Evolutionary conservation across 2,329 filamentous ascomycete genomes (phyloP), one percentile per base, ranked within the genome.

Genomic region (Microdochium bolleyi): DNA sequence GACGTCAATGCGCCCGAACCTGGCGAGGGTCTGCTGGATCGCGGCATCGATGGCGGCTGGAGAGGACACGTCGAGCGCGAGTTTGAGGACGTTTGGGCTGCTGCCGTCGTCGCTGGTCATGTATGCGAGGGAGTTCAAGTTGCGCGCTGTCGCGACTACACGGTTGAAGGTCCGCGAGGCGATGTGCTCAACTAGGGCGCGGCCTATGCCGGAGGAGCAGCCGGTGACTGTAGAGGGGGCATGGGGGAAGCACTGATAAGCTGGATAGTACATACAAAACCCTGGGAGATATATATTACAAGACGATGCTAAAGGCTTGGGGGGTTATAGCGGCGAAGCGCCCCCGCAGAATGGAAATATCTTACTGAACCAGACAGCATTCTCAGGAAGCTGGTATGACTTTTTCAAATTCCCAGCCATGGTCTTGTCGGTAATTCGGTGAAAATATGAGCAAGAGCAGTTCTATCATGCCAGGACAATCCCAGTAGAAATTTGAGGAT

Each of bases 1-100:
- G 3, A 68, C 59, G 34, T 70, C 67, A 41, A 69, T 51, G 14
- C 63, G 60, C 3, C 70, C 69, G 30, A 73, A 72, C 7, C 64
- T 51, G 1, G 55, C 52, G 2, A 67, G 61, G 1, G 72, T 62
- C 0, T 60, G 55, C 0, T 52, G 25, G 14, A 77, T 57, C 0
- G 72, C 72, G 1, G 52, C 51, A 9, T 67, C 57, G 53, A 77
- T 68, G 1, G 69, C 67, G 0, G 51, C 22, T 0, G 57, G 55
- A 0, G 69, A 76, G 0, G 73, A 77, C 2, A 80, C 76, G 52
- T 80, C 76, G 2, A 80, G 63, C 0, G 63, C 59, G 2, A 78
- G 60, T 55, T 75, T 77, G 55, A 79, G 66, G 27, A 77, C 57
- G 48, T 24, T 5, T 5, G 27, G 48, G 24, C n/a, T 62, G 49